Evolutionary conservation across 225 moss, liverwort and hornwort genomes (phyloP).

Genomic region (Marchantia polymorpha): DNA sequence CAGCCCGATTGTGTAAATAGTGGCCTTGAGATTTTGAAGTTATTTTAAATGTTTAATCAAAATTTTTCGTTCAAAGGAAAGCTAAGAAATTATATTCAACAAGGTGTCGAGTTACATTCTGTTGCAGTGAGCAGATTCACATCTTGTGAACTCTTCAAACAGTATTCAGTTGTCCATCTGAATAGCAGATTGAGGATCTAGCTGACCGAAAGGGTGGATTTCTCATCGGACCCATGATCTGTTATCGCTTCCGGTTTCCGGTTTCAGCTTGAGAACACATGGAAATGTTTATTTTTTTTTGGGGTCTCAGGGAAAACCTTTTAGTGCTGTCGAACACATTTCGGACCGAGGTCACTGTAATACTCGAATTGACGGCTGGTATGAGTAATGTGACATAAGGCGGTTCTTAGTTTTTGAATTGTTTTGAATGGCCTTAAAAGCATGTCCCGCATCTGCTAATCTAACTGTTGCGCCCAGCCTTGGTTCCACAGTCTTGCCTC

Average conservation of each 20-base stretch:
- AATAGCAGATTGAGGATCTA: not conserved
- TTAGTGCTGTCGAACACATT: not conserved
- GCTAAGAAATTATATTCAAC: not conserved
- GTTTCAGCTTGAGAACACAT: not conserved
- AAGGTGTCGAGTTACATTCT: not conserved
- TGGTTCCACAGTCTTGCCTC: not conserved
- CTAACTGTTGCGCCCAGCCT: not conserved
- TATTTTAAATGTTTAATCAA: not conserved
- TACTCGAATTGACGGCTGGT: not conserved
- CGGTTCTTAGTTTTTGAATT: no score
- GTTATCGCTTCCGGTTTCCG: not conserved
- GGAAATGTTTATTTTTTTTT: no score
- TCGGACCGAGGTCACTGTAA: not conserved
- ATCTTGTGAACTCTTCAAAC: not conserved
- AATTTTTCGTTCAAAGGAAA: not conserved
- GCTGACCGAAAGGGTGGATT: not conserved
- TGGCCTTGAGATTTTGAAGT: not conserved
- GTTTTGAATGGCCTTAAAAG: not conserved
- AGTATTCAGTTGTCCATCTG: not conserved
- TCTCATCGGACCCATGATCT: not conserved
- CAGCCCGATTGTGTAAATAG: not conserved
- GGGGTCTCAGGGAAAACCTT: no score
- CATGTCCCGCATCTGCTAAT: not conserved
- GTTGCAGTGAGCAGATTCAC: not conserved
- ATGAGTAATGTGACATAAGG: not conserved